These are phyloP conservation scores for Carex cristatella DNA, from an alignment of 176 grass and related monocot species.

Conservation along the genomic window DNA sequence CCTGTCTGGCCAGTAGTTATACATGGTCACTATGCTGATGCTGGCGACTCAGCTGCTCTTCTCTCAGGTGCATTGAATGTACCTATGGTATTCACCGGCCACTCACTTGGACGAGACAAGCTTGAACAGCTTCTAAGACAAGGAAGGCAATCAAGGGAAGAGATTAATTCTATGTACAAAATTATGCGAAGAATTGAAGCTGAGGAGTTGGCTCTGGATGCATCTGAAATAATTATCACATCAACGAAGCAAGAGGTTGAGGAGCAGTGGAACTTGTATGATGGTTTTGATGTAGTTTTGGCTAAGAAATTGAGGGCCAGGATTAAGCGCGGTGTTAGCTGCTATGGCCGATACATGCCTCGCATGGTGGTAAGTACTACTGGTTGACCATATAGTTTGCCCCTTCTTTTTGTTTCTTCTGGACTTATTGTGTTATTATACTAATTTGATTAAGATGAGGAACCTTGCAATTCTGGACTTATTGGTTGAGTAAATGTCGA, in stretches of 20 bases:
- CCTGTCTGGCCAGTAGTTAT: slow-evolving; percentile 44
- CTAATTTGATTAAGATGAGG: neutral
- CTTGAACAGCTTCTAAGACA: slow-evolving; percentile 50
- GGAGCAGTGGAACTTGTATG: slow-evolving; percentile 46
- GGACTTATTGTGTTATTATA: neutral
- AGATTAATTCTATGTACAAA: slow-evolving; percentile 49
- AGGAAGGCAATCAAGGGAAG: slow-evolving; percentile 49
- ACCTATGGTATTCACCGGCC: slow-evolving; percentile 51
- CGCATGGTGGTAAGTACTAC: slow-evolving; percentile 45
- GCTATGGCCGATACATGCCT: slow-evolving; percentile 47
- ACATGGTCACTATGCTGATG: slow-evolving; percentile 59
- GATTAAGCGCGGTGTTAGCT: slow-evolving; percentile 40
- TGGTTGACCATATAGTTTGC: neutral
- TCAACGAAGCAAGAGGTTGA: slow-evolving; percentile 52
- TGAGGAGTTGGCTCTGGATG: slow-evolving; percentile 40
- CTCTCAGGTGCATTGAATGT: slow-evolving; percentile 50
- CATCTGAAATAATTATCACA: slow-evolving; percentile 44
- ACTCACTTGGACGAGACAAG: slow-evolving; percentile 52
- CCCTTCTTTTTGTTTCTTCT: neutral
- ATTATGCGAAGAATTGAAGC: slow-evolving; percentile 57
- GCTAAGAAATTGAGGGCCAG: slow-evolving; percentile 40
- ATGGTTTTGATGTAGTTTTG: slow-evolving; percentile 49
- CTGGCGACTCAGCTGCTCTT: slow-evolving; percentile 46
- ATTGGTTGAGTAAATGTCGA: neutral
- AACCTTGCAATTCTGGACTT: neutral